phyloP scores from a whole-genome alignment of 169 alveolate genomes.

The Plasmodium yoelii region DNA sequence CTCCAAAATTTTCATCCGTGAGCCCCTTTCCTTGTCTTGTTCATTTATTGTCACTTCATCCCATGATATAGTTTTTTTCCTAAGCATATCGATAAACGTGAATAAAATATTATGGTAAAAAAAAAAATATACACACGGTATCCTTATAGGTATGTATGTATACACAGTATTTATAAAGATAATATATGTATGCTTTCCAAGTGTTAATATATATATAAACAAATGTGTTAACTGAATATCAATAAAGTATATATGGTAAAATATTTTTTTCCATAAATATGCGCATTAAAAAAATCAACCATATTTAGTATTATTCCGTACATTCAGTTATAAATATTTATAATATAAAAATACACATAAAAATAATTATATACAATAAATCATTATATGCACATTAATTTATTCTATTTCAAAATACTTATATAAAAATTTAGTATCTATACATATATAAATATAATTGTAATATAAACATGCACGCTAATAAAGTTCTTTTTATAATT shows the following conservation, averaged over 20 bases:
- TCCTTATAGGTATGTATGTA: neutral
- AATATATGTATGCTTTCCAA: too few species aligned
- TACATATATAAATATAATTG: neutral
- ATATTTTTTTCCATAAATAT: neutral
- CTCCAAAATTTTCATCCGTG: constrained; percentile 87
- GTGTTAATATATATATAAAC: too few species aligned
- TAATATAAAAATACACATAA: neutral
- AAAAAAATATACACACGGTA: neutral
- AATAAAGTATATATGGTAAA: too few species aligned
- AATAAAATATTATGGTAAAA: neutral
- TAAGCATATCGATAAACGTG: constrained; percentile 2
- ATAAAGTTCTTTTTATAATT: constrained; percentile 1
- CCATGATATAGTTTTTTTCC: constrained; percentile 85
- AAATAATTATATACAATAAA: neutral
- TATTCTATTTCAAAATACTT: too few species aligned
- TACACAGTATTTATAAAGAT: too few species aligned
- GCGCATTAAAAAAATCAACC: neutral
- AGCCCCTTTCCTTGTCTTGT: constrained; percentile 89
- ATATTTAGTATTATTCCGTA: neutral
- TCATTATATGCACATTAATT: neutral
- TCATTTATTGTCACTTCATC: constrained; percentile 88
- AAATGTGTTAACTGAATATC: too few species aligned
- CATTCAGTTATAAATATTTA: constrained; percentile 8
- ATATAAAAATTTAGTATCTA: neutral
- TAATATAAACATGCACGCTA: neutral